Base-by-base conservation (phyloP, 116 monocot genomes). In the Dioscorea cayenensis region DNA sequence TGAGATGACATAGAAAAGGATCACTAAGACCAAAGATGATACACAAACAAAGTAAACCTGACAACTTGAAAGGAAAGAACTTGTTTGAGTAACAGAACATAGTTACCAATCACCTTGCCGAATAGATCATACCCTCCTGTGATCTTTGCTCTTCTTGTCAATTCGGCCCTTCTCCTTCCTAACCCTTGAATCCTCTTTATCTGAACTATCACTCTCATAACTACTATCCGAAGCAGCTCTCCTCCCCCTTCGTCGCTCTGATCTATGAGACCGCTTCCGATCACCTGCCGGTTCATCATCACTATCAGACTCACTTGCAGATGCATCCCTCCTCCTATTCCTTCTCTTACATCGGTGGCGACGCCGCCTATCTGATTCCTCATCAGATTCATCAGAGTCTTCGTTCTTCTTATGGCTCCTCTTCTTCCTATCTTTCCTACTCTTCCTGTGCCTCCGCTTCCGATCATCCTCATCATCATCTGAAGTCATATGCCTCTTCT, bases 391-490 rank as follows among this genome's bases (percentile, higher is more conserved):
- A 58, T 81, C 87, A n/a, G 80, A 74, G 22, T 48, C 75, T 18
- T 77, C 76, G 7, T 25, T 27, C 76, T 72, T 84, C 8, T 36
- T 76, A 71, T 84, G 82, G 58, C 73, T 86, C 64, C 74, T 75
- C 70, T 80, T 66, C 73, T 78, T 82, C 76, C 67, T 79, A 35
- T 78, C 79, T 52, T 67, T 79, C 71, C 80, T 77, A 22, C 76
- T 74, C 70, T 65, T 72, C 52, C 80, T 77, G 43, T 61, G 72
- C 51, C 52, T 71, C 8, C 71, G 6, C 72, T 68, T 49, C 9
- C 23, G 10, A 1, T 23, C 51, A 49, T 69, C 49, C 14, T 70
- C 70, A 0, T 71, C 61, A 63, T 63, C 72, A 48, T 63, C 63
- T 4, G 63, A 48, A 64, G 25, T 27, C 43, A 49, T 62, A 23